phyloP scores from a whole-genome alignment of 257 asterid species.

The Avicennia marina region DNA sequence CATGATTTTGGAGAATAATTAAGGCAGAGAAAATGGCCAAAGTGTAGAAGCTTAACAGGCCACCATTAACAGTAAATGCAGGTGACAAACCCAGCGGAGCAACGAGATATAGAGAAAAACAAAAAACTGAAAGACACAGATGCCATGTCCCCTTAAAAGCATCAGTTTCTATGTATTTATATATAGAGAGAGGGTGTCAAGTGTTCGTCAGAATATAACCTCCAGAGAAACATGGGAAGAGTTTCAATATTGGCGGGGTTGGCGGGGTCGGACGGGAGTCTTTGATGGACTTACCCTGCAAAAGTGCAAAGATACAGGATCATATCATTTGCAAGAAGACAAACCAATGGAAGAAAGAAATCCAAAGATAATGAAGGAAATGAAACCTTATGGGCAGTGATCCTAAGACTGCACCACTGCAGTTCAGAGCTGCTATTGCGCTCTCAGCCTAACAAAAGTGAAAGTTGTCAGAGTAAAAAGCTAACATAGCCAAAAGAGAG shows the following conservation, averaged over 20 bases:
- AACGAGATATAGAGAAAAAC: slow-evolving; percentile 11
- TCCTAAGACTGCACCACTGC: slow-evolving; percentile 92
- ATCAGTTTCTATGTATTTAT: slow-evolving; percentile 40
- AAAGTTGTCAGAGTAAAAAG: too few relatives aligned
- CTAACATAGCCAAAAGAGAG: too few relatives aligned
- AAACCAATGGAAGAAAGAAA: background rate
- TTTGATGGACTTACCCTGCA: slow-evolving; percentile 82
- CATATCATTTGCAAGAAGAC: background rate
- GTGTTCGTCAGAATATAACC: slow-evolving; percentile 34
- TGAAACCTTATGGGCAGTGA: slow-evolving; percentile 82
- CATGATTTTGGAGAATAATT: slow-evolving; percentile 30
- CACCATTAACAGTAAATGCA: slow-evolving; percentile 26
- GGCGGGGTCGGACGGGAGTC: slow-evolving; percentile 72
- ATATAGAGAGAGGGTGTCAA: slow-evolving; percentile 9
- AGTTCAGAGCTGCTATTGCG: slow-evolving; percentile 91
- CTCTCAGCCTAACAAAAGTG: slow-evolving; percentile 75
- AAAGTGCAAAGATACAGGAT: background rate
- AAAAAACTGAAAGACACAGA: slow-evolving; percentile 25
- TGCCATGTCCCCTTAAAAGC: slow-evolving; percentile 34
- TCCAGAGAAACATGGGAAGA: slow-evolving; percentile 16
- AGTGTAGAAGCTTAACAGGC: slow-evolving; percentile 46
- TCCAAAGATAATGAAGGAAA: background rate
- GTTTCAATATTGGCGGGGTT: slow-evolving; percentile 47
- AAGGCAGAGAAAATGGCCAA: slow-evolving; percentile 37
- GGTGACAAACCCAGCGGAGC: slow-evolving; percentile 28